Percentiles rank a stretch among this genome's conserved stretches.
These are phyloP conservation scores for Tulasnella sp. DNA, from an alignment of 768 basidiomycete genomes.

Conservation along the genomic window DNA sequence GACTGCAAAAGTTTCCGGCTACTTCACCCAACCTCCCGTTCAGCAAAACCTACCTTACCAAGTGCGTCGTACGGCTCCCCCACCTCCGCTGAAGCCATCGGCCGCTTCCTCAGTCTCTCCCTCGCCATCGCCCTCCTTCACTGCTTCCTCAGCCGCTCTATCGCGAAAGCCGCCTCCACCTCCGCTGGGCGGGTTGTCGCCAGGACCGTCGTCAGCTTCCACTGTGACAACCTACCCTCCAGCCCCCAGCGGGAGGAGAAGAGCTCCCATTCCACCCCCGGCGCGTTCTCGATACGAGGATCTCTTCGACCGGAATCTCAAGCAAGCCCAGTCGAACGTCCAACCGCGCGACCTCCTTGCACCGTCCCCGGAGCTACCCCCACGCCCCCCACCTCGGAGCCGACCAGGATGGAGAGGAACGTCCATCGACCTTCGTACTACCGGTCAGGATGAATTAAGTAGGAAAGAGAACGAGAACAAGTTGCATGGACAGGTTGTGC, in stretches of 20 bases:
- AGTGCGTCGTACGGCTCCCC: slow-evolving; percentile 43
- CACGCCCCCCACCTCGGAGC: neutral
- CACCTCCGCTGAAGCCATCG: slow-evolving; percentile 34
- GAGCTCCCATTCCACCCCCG: slow-evolving; percentile 62
- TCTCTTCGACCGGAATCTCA: slow-evolving; percentile 56
- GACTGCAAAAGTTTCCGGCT: neutral
- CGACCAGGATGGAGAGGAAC: slow-evolving; percentile 67
- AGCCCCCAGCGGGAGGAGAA: slow-evolving; percentile 33
- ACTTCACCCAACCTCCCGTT: slow-evolving; percentile 38
- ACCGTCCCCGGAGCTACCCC: neutral
- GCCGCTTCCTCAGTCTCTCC: slow-evolving; percentile 37
- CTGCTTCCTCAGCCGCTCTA: neutral
- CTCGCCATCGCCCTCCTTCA: slow-evolving; percentile 49
- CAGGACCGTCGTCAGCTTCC: slow-evolving; percentile 11
- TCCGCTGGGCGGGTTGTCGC: neutral
- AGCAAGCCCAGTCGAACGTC: neutral
- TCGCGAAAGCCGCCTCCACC: neutral
- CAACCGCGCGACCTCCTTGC: neutral
- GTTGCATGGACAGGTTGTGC: slow-evolving; percentile 58
- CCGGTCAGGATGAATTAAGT: slow-evolving; percentile 32
- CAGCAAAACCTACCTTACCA: slow-evolving; percentile 38
- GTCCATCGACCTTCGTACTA: slow-evolving; percentile 62
- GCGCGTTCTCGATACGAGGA: slow-evolving; percentile 64
- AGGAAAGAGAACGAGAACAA: slow-evolving; percentile 37
- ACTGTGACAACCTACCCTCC: slow-evolving; percentile 11